Percentiles rank a stretch among this genome's conserved stretches.
These are phyloP conservation scores for Recurvomyces mirabilis DNA, from an alignment of 495 filamentous ascomycete species.

Conservation along the genomic window DNA sequence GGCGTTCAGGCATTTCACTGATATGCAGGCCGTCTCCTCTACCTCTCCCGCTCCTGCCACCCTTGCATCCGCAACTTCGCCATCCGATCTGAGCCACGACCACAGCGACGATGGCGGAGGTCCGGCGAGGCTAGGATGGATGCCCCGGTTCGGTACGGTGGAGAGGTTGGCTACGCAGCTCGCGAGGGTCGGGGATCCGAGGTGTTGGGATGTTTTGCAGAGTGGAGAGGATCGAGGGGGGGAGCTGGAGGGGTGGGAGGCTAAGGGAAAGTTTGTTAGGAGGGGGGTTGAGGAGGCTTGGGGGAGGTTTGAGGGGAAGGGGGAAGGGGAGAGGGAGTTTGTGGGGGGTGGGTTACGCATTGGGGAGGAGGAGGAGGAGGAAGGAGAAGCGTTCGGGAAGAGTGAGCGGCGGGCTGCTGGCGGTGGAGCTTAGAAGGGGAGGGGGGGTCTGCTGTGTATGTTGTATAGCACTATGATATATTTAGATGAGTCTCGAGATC, in stretches of 20 bases:
- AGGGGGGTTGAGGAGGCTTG: constrained; percentile 17
- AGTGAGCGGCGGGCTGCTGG: no score
- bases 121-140: background rate
- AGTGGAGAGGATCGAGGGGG: constrained; percentile 6
- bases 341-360: no score
- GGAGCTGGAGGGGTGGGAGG: constrained; percentile 10
- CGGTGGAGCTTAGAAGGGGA: no score
- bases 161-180: constrained; percentile 7
- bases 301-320: background rate
- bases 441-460: no score
- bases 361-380: no score
- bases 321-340: background rate
- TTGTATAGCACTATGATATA: no score
- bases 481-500: no score
- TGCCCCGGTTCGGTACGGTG: constrained; percentile 17
- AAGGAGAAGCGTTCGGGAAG: no score
- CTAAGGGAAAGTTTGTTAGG: constrained; percentile 11
- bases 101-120: background rate
- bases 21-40: constrained; percentile 9
- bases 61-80: no score
- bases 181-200: constrained; percentile 7
- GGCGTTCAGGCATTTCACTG: constrained; percentile 17
- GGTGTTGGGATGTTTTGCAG: constrained; percentile 21
- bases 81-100: no score
- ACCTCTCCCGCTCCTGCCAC: background rate